These are phyloP conservation scores for Schizophyllum commune DNA, from an alignment of 1,284 basidiomycete species.

Conservation along the genomic window DNA sequence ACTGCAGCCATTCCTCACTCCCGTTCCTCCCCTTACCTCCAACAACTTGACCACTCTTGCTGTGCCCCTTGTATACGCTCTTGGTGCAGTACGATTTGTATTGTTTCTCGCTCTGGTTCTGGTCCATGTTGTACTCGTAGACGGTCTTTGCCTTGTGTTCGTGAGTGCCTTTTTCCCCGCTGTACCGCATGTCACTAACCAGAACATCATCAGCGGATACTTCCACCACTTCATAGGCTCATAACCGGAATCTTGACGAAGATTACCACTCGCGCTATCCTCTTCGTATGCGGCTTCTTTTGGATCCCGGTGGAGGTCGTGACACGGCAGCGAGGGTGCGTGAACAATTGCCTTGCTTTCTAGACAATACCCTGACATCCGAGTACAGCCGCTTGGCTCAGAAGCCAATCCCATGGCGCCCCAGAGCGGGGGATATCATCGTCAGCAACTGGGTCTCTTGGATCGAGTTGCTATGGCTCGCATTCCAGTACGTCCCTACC, in stretches of 20 bases:
- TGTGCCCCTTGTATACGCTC: conserved; percentile 40
- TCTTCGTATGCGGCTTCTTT: conserved; percentile 53
- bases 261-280: conserved; percentile 42
- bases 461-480: conserved; percentile 82
- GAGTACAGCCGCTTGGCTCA: conserved; percentile 32
- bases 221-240: conserved; percentile 40
- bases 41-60: conserved; percentile 31
- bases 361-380: not conserved
- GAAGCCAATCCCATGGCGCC: conserved; percentile 45
- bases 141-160: conserved; percentile 42
- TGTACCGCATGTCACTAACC: no score
- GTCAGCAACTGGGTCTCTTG: conserved; percentile 86
- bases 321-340: conserved; percentile 56
- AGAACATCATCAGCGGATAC: conserved; percentile 41
- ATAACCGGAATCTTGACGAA: conserved; percentile 41
- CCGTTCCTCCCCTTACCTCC: conserved; percentile 50
- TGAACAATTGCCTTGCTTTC: no score
- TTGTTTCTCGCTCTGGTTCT: conserved; percentile 40
- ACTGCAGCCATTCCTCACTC: conserved; percentile 66
- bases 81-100: conserved; percentile 44
- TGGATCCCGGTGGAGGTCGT: conserved; percentile 62
- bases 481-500: conserved; percentile 52
- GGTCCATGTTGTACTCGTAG: conserved; percentile 43
- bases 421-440: conserved; percentile 73
- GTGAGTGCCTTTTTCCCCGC: conserved; percentile 37